Base-by-base conservation (phyloP, 306 rosid species). In the Cucumis melo region DNA sequence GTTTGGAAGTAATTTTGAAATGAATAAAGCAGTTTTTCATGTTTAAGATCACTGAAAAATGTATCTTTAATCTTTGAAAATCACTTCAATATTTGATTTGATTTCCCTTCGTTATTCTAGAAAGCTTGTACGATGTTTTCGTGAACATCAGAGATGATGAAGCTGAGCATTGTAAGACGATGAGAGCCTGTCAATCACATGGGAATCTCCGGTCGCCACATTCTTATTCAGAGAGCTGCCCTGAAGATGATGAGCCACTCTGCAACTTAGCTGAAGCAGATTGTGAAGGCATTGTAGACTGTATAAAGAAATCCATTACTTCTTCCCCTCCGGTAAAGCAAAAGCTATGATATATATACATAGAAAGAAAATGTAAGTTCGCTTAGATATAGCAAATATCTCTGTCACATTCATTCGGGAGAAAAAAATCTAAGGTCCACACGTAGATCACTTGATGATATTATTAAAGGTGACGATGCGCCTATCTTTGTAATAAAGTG, bases 121-220 rank as follows among this genome's bases (percentile, higher is more conserved):
- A 94, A 75, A 94, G 87, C 78, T 84, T 94, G 86, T 94, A 90
- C 19, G 96, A 94, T 5, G 96, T 90, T 64, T 94, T 94, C 79
- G 9, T 94, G 63, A 94, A 94, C 82, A 81, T 94, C 53, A 84
- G 99, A 90, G 99, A 94, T 13, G 99, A 94, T 27, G 99, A 94
- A 86, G 99, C 90, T 44, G 99, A 94, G 80, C 99, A 94, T 77
- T 94, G 99, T 50, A 94, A 94, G 87, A 92, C 99, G 6, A 94
- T 94, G 99, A 94, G 76, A 86, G 99, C 96, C 78, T 94, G 99
- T 67, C 97, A 94, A 84, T 90, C 88, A 65, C 86, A 78, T 11
- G 97, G 99, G 73, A 94, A 89, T 84, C 96, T 94, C 77, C 87
- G 88, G 76, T 94, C 97, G 24, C 97, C 99, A 62, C 97, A 91